phyloP scores from a whole-genome alignment of 2,329 filamentous ascomycete genomes.

The Fusarium haematococcum region DNA sequence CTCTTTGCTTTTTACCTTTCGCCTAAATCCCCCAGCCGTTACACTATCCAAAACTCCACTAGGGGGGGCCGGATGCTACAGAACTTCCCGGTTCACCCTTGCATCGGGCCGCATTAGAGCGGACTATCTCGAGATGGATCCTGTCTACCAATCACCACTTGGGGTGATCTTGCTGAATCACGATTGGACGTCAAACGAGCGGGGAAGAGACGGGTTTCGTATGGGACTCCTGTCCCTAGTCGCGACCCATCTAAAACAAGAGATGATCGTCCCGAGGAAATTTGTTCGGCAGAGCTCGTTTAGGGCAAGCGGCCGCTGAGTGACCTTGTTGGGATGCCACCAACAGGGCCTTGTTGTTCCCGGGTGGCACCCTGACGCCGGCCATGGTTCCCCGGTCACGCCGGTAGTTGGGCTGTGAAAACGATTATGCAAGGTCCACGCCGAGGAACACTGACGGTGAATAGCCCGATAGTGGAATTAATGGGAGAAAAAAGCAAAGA shows the following conservation, averaged over 20 bases:
- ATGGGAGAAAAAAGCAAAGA: not conserved
- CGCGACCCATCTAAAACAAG: not conserved
- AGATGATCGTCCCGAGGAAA: not conserved
- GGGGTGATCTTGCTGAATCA: not conserved
- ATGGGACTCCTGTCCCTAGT: not conserved
- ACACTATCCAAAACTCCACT: not conserved
- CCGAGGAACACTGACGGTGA: not conserved
- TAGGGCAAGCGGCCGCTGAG: not conserved
- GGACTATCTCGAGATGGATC: not conserved
- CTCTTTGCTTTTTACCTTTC: not conserved
- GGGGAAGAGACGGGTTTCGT: not conserved
- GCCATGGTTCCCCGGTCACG: not conserved
- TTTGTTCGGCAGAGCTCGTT: not conserved
- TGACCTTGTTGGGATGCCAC: not conserved
- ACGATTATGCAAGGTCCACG: not conserved
- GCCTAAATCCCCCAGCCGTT: not conserved
- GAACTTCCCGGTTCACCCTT: not conserved
- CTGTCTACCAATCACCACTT: not conserved
- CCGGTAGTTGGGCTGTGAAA: not conserved
- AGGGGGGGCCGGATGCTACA: not conserved
- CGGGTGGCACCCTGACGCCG: not conserved
- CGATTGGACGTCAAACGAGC: not conserved
- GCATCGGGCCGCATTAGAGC: not conserved
- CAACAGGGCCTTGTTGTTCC: not conserved
- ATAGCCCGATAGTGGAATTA: not conserved